phyloP scores from a whole-genome alignment of 768 basidiomycete genomes.

The Xerocomellus dryophilus region DNA sequence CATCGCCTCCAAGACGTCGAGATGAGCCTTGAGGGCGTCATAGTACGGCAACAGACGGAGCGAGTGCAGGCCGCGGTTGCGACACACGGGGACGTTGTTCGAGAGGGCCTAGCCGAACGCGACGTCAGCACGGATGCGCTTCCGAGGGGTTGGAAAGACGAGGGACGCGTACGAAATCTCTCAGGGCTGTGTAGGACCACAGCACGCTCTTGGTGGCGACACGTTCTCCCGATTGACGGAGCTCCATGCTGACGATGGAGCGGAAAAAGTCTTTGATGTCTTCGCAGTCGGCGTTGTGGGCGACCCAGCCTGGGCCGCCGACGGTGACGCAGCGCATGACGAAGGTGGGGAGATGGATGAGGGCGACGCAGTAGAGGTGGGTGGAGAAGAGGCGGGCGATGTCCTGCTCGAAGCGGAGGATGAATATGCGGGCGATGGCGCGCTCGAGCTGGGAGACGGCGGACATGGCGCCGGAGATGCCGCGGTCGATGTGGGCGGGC shows the following conservation, averaged over 20 bases:
- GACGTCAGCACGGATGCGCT: constrained; percentile 5
- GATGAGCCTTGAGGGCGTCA: constrained; percentile 56
- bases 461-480: constrained; percentile 53
- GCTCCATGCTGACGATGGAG: constrained; percentile 67
- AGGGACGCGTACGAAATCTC: constrained; percentile 62
- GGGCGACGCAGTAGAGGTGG: constrained; percentile 59
- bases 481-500: constrained; percentile 51
- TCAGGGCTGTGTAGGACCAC: constrained; percentile 74
- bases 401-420: constrained; percentile 71
- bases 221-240: constrained; percentile 73
- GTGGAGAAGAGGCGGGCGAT: constrained; percentile 74
- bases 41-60: constrained; percentile 60
- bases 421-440: constrained; percentile 62
- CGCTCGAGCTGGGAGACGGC: constrained; percentile 67
- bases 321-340: constrained; percentile 62
- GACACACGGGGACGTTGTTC: constrained; percentile 64
- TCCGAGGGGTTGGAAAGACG: not conserved
- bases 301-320: constrained; percentile 66
- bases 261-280: constrained; percentile 76
- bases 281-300: constrained; percentile 61
- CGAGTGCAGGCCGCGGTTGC: constrained; percentile 64
- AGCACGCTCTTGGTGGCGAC: constrained; percentile 78
- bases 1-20: constrained; percentile 58
- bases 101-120: constrained; percentile 53
- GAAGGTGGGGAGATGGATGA: constrained; percentile 65